Base-by-base conservation (phyloP, 306 rosid species). In the Spatholobus suberectus region DNA sequence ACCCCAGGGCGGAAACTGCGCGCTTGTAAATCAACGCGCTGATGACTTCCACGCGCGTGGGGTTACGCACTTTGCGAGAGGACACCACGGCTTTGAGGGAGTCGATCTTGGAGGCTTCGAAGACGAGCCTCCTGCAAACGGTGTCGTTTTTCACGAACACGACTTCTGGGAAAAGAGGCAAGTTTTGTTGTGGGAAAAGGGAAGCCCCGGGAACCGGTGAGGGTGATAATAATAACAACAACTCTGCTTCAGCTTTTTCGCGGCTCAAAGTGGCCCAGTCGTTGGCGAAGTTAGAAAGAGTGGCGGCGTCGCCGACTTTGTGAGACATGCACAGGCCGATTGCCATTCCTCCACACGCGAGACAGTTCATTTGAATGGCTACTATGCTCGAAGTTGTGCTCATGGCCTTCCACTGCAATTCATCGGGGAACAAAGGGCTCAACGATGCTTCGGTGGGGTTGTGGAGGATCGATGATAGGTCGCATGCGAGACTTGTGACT, bases 311-410 rank as follows among this genome's bases (percentile, higher is more conserved):
- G 0, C 75, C 85, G 5, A 90, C 43, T 81, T 90, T 89, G 86
- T 88, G 94, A 18, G 82, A 85, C 46, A 88, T 49, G 20, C 91
- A 88, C 4, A 89, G 47, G 12, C 82, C 49, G 0, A 91, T 59
- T 1, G 83, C 84, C 2, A 87, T 79, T n/a, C 97, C 91, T 1
- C 91, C 91, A 4, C 91, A 89, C 17, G 80, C 65, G 21, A 91
- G 89, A 54, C 13, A 11, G 73, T 66, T 91, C 0, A 87, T 49
- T 17, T 93, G 97, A 47, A 88, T 78, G 11, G 81, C 87, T 51
- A 90, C 0, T 3, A 85, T 21, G 9, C 54, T 21, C 44, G 21
- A 78, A 57, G 43, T 9, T 17, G 44, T 4, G 7, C 32, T 26
- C 49, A 78, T 41, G 0, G 23, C 14, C 0, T 82, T 37, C 90